Evolutionary conservation across 1,139 yeast genomes (phyloP).

Genomic region (Pneumocystis murina): DNA sequence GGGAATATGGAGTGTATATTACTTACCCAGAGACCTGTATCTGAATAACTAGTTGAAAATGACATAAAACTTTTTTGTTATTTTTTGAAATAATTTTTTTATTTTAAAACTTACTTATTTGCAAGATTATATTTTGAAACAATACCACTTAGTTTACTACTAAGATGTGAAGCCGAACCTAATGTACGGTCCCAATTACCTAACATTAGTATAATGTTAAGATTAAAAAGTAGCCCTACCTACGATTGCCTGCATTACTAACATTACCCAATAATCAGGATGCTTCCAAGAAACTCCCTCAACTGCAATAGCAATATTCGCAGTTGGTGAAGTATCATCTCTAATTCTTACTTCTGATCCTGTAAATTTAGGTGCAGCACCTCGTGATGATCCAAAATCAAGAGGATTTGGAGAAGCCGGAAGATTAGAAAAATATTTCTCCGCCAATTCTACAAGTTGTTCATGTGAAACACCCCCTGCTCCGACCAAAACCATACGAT

Average conservation of each 20-base stretch:
- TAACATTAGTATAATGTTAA: background rate
- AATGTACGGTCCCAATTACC: constrained; percentile 96
- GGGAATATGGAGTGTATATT: too few species aligned
- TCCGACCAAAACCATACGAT: constrained; percentile 93
- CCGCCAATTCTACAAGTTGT: constrained; percentile 60
- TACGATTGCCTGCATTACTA: constrained; percentile 89
- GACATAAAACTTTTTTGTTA: constrained; percentile 57
- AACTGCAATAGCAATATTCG: constrained; percentile 87
- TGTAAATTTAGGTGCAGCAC: constrained; percentile 55
- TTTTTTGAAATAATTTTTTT: background rate
- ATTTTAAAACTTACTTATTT: constrained; percentile 26
- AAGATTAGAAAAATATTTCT: constrained; percentile 61
- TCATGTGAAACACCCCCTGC: constrained; percentile 89
- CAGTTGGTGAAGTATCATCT: constrained; percentile 70
- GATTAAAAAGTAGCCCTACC: background rate
- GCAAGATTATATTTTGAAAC: constrained; percentile 68
- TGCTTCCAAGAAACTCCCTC: constrained; percentile 98
- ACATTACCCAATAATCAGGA: constrained; percentile 86
- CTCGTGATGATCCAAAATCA: constrained; percentile 61
- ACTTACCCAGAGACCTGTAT: constrained; percentile 70
- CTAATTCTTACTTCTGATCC: constrained; percentile 79
- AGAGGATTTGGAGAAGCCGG: constrained; percentile 48
- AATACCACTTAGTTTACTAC: constrained; percentile 70
- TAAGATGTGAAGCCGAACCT: constrained; percentile 75
- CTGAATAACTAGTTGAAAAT: constrained; percentile 91